These are phyloP conservation scores for Phycomyces blakesleeanus DNA, from an alignment of 192 early-diverging fungal species.

Conservation along the genomic window DNA sequence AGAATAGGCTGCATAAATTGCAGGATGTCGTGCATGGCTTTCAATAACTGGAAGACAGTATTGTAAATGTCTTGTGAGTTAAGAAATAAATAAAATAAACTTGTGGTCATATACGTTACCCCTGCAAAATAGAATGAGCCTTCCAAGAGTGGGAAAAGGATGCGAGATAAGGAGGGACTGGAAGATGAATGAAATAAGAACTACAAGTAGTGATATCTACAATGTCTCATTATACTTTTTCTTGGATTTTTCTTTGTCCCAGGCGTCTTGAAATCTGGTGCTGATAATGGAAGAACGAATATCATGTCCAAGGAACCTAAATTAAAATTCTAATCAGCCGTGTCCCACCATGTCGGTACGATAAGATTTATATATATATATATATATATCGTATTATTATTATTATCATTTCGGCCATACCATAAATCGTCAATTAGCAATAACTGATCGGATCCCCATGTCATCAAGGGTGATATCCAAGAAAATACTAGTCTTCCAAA, in stretches of 20 bases:
- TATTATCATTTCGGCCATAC: too few relatives aligned
- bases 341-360: background rate
- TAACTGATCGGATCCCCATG: conserved; percentile 69
- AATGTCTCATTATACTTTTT: conserved; percentile 28
- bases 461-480: conserved; percentile 89
- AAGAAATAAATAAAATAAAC: background rate
- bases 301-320: conserved; percentile 51
- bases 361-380: background rate
- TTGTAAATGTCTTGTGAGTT: too few relatives aligned
- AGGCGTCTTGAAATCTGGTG: conserved; percentile 57
- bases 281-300: conserved; percentile 60
- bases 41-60: conserved; percentile 68
- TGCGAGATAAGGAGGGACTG: conserved; percentile 73
- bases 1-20: conserved; percentile 79
- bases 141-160: conserved; percentile 59
- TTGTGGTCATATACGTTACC: conserved; percentile 8
- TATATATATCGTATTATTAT: too few relatives aligned
- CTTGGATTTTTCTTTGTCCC: conserved; percentile 69
- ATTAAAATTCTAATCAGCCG: background rate
- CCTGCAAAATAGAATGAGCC: conserved; percentile 66
- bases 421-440: conserved; percentile 72
- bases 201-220: background rate
- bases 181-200: background rate
- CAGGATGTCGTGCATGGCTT: conserved; percentile 69
- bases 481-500: conserved; percentile 78